Evolutionary conservation across 352 stramenopile genomes (phyloP).

Genomic region (Globisporangium spinosum): DNA sequence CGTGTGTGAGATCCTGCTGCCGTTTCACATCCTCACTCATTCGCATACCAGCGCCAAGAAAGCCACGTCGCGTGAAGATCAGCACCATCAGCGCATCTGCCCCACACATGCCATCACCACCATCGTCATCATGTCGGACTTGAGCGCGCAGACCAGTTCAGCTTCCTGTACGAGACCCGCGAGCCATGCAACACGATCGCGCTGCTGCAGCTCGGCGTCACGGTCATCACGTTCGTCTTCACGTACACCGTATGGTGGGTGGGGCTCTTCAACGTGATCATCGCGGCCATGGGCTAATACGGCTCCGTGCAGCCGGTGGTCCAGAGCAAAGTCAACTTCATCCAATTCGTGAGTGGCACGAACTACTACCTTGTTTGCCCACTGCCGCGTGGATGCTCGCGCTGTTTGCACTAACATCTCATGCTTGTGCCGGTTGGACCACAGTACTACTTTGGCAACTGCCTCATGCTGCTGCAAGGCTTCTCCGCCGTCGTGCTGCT

Average conservation of each 20-base stretch:
- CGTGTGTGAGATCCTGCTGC: neutral
- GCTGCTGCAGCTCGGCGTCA: slow-evolving; percentile 67
- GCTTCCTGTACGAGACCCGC: slow-evolving; percentile 82
- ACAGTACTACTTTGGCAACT: slow-evolving; percentile 87
- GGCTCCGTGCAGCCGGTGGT: slow-evolving; percentile 77
- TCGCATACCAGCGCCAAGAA: neutral
- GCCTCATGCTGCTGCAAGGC: slow-evolving; percentile 79
- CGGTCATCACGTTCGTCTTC: slow-evolving; percentile 70
- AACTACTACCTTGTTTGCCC: too few species aligned
- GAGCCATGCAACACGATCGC: slow-evolving; percentile 82
- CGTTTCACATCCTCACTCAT: neutral
- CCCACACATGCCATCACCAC: neutral
- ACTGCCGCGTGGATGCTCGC: too few species aligned
- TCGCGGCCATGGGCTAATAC: slow-evolving; percentile 81
- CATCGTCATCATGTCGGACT: slow-evolving; percentile 54
- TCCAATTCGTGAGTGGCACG: slow-evolving; percentile 68
- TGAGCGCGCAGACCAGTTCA: slow-evolving; percentile 67
- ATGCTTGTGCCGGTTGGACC: neutral
- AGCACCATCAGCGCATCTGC: neutral
- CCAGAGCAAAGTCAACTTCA: slow-evolving; percentile 87
- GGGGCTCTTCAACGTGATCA: slow-evolving; percentile 71
- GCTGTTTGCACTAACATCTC: neutral
- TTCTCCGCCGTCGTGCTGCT: slow-evolving; percentile 73
- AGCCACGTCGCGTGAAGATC: neutral
- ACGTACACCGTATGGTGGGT: slow-evolving; percentile 83